Evolutionary conservation across 495 filamentous ascomycete genomes (phyloP).

Genomic region (Rusavskia elegans): DNA sequence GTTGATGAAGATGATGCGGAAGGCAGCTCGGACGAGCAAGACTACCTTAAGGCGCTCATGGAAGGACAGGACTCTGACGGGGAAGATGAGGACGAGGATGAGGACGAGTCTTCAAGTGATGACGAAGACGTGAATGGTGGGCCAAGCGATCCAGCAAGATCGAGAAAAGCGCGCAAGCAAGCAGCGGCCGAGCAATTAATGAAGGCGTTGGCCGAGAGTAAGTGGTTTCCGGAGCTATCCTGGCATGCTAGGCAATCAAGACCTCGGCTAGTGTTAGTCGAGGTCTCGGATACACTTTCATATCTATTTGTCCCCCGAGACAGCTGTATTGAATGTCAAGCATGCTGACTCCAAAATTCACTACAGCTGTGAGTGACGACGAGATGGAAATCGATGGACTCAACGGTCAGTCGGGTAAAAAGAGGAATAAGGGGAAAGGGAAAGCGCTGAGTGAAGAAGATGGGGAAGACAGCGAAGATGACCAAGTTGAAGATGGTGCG

Average conservation of each 20-base stretch:
- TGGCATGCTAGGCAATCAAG: too few species aligned
- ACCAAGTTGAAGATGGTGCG: conserved; percentile 48
- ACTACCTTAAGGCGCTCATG: conserved; percentile 36
- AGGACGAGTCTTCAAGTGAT: conserved; percentile 46
- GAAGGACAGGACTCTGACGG: conserved; percentile 26
- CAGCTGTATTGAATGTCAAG: too few species aligned
- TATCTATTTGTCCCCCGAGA: too few species aligned
- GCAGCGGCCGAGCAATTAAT: conserved; percentile 35
- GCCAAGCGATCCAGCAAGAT: conserved; percentile 76
- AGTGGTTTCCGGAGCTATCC: conserved; percentile 8
- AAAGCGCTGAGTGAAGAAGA: conserved; percentile 54
- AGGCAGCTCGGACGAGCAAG: conserved; percentile 38
- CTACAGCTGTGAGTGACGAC: conserved; percentile 35
- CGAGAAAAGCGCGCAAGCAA: conserved; percentile 61
- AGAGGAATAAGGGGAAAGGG: conserved; percentile 59
- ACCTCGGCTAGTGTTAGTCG: too few species aligned
- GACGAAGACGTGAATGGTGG: conserved; percentile 70
- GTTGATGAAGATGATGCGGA: conserved; percentile 40
- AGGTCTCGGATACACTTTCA: too few species aligned
- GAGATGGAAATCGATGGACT: conserved; percentile 44
- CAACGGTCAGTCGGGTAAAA: conserved; percentile 47
- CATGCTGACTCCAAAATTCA: too few species aligned
- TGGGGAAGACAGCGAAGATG: conserved; percentile 43
- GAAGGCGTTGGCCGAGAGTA: conserved; percentile 14
- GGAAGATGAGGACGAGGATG: conserved; percentile 44